Conservation (phyloP, 352 stramenopile genomes). For the Globisporangium nunn region DNA sequence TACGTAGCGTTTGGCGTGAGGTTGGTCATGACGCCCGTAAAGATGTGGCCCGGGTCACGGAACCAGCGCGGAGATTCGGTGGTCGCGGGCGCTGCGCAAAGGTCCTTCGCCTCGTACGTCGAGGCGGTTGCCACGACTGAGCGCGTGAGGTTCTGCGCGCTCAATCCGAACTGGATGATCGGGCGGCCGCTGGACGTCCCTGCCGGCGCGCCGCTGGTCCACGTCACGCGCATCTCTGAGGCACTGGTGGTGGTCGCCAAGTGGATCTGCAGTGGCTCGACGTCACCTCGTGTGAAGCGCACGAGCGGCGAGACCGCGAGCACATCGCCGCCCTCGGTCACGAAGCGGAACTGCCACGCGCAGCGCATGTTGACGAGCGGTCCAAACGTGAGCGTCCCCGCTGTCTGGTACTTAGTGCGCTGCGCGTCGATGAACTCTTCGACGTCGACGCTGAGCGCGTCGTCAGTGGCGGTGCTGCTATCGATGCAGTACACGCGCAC, state of each 20-base stretch:
- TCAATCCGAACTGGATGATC: slow-evolving; percentile 29
- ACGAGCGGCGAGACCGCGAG: slow-evolving; percentile 27
- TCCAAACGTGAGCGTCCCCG: slow-evolving; percentile 10
- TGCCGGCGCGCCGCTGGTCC: slow-evolving; percentile 33
- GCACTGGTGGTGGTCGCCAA: slow-evolving; percentile 4
- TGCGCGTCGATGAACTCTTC: slow-evolving; percentile 13
- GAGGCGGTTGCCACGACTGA: slow-evolving; percentile 3
- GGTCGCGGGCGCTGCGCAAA: slow-evolving; percentile 10
- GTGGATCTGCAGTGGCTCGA: slow-evolving; percentile 26
- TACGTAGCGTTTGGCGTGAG: slow-evolving; percentile 5
- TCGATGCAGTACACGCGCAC: slow-evolving; percentile 16
- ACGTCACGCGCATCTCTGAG: slow-evolving; percentile 46
- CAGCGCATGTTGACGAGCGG: slow-evolving; percentile 27
- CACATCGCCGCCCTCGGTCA: slow-evolving; percentile 21
- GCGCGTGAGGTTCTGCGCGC: slow-evolving; percentile 12
- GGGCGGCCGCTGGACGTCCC: slow-evolving; percentile 8
- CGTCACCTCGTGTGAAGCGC: slow-evolving; percentile 25
- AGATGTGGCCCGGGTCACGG: slow-evolving; percentile 10
- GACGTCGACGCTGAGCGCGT: not conserved
- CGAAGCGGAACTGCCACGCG: slow-evolving; percentile 22
- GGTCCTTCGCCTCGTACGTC: slow-evolving; percentile 13
- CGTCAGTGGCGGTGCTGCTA: not conserved
- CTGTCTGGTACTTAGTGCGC: not conserved
- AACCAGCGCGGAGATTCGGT: slow-evolving; percentile 8
- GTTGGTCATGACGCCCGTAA: slow-evolving; percentile 11